Evolutionary conservation across 2,329 filamentous ascomycete genomes (phyloP), one percentile per base, ranked within the genome.

Genomic region (Phaeosphaeriaceae sp.): DNA sequence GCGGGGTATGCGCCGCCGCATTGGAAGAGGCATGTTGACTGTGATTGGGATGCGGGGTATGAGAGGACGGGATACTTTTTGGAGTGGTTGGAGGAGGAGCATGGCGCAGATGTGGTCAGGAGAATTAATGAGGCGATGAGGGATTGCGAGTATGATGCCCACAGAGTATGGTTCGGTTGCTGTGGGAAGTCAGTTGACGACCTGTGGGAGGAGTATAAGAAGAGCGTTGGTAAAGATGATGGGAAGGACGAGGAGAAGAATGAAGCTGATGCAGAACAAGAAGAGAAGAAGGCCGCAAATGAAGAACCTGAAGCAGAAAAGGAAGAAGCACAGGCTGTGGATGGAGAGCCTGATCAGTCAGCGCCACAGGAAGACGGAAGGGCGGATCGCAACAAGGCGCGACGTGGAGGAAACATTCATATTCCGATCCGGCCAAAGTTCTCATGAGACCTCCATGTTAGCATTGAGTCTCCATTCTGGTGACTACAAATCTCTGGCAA

Each of bases 21-120:
- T 79, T 98, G 94, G 94, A 89, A 87, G 73, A 78, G 78, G 44
- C 80, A 82, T 22, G 74, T 76, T 2, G 79, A 82, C 19, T 85
- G 85, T 19, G 83, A 85, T n/a, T 97, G 93, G 93, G 92, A 97
- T 76, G 86, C 84, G 41, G 93, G 93, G 0, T 98, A 98, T 78
- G 90, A 97, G 80, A 86, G 90, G 65, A 98, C 94, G 7, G 95
- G 89, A 0, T 98, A 92, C 76, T 98, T 98, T 68, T 79, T 98
- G 51, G 89, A 95, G 54, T 97, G 92, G 80, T 79, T 98, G 48
- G 93, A 97, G 79, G 76, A 81, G 36, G 83, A 83, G 48, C 90
- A 79, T 62, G 83, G 83, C 1, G 63, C 65, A n/a, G 82, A 83
- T 25, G 78, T 79, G 47, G 82, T 85, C 4, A 75, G 86, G 55